These are phyloP conservation scores for Ascodesmis nigricans DNA, from an alignment of 495 filamentous ascomycete species.

Conservation along the genomic window DNA sequence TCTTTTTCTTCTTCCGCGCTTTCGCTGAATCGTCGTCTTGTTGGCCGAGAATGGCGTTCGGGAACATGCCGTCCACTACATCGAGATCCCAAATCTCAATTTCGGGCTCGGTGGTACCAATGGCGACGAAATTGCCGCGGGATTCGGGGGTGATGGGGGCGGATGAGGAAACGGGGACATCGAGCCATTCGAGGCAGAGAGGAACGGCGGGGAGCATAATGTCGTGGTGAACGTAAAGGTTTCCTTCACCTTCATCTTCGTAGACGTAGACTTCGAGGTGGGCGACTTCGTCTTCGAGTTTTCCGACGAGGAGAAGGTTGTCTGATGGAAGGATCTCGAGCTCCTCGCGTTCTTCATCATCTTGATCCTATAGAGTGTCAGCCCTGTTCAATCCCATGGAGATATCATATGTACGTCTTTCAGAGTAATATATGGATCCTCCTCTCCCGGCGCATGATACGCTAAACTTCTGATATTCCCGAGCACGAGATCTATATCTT, in stretches of 20 bases:
- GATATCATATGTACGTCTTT: constrained; percentile 29
- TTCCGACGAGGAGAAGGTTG: constrained; percentile 74
- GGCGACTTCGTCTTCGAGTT: constrained; percentile 89
- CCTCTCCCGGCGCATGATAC: constrained; percentile 77
- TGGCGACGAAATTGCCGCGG: constrained; percentile 68
- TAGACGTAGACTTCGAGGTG: constrained; percentile 96
- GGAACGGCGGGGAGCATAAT: constrained; percentile 98
- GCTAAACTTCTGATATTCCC: constrained; percentile 81
- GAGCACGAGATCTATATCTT: too few species aligned
- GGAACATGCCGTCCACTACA: constrained; percentile 88
- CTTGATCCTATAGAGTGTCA: constrained; percentile 36
- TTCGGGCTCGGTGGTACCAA: constrained; percentile 93
- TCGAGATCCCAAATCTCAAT: constrained; percentile 98
- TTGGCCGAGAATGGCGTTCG: constrained; percentile 88
- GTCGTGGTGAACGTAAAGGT: constrained; percentile 97
- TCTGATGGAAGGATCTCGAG: constrained; percentile 80
- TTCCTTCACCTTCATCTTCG: constrained; percentile 66
- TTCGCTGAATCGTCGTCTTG: constrained; percentile 30
- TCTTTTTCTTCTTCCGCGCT: constrained; percentile 63
- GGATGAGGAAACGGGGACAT: constrained; percentile 50
- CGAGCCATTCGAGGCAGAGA: constrained; percentile 84
- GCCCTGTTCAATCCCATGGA: too few species aligned
- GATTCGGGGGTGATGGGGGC: constrained; percentile 31
- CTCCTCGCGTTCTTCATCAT: constrained; percentile 79
- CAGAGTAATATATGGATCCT: constrained; percentile 90